Percentiles rank a stretch among this genome's conserved stretches.
These are phyloP conservation scores for Phyllosticta citriasiana DNA, from an alignment of 2,329 filamentous ascomycete species.

Conservation along the genomic window DNA sequence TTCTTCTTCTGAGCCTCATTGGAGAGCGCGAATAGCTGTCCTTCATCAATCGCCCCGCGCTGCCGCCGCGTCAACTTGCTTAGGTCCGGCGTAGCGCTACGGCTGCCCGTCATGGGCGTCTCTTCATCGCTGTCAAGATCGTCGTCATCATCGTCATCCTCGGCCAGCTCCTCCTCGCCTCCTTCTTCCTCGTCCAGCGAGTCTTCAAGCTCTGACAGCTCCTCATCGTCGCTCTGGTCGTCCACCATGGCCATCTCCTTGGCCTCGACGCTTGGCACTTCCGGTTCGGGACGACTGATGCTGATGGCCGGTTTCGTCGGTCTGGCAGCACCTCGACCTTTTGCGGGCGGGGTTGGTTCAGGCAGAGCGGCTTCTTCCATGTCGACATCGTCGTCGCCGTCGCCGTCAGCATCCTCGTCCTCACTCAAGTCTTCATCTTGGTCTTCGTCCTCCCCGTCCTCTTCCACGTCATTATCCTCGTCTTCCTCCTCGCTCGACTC, in stretches of 20 bases:
- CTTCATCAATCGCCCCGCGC: constrained; percentile 46
- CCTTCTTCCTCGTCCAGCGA: constrained; percentile 36
- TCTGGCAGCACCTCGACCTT: constrained; percentile 12
- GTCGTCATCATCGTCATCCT: constrained; percentile 35
- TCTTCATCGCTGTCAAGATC: constrained; percentile 40
- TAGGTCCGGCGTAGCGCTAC: constrained; percentile 51
- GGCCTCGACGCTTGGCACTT: constrained; percentile 29
- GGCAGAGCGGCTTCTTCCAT: constrained; percentile 16
- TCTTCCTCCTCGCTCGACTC: constrained; percentile 33
- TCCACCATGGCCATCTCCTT: constrained; percentile 40
- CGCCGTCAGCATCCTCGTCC: constrained; percentile 21
- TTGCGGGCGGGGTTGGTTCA: constrained; percentile 16
- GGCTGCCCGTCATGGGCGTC: constrained; percentile 40
- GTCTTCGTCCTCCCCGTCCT: constrained; percentile 29
- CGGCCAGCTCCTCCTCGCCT: constrained; percentile 33
- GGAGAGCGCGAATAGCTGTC: constrained; percentile 40
- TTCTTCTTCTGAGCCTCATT: constrained; percentile 66
- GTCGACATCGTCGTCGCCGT: constrained; percentile 13
- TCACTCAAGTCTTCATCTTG: constrained; percentile 30
- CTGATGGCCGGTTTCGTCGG: constrained; percentile 27
- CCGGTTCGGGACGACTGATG: constrained; percentile 18
- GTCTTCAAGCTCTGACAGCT: constrained; percentile 28
- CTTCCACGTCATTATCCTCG: constrained; percentile 27
- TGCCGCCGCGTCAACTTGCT: constrained; percentile 61
- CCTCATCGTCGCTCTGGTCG: constrained; percentile 36